Evolutionary conservation across 2,329 filamentous ascomycete genomes (phyloP), one percentile per base, ranked within the genome.

Genomic region (Alternaria novae-zelandiae): DNA sequence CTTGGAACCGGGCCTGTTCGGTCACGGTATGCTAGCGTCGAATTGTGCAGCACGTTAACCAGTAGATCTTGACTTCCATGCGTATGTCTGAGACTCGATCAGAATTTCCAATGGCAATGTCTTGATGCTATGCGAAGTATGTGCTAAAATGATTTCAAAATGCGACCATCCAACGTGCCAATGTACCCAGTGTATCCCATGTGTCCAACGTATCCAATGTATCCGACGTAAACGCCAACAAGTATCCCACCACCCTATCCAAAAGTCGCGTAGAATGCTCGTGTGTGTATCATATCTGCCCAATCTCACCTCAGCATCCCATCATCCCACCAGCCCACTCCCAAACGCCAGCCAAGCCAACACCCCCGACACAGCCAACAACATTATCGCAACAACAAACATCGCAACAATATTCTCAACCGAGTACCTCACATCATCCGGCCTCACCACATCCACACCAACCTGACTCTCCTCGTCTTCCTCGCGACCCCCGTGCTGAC

Each of bases 391-490:
- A 17, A 74, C 71, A 5, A 74, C 63, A 26, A 76, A 65, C 55
- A 67, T 71, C 26, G 74, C 73, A 11, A 75, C 70, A 12, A 73
- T 63, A 17, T 63, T 58, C 64, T 75, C 74, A 3, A 77, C 68
- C 8, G 58, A 60, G 46, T 74, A 68, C 54, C 73, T 64, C 26
- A 74, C 67, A 54, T 77, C 73, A 45, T 76, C 71, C 10, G 54
- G 47, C 12, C 59, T 36, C 8, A 25, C 36, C 17, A 13, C 17
- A 8, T 72, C 72, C 3, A 64, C 26, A 12, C 63, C 70, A 6
- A 54, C 30, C 15, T 59, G 46, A 9, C 67, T 64, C 47, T 69
- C 67, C 28, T 61, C 59, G 30, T 66, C 67, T 20, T 57, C 54
- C 3, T 66, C 54, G 11, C 54, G 41, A 4, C 61, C 17, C 9